Evolutionary conservation across 2,329 filamentous ascomycete species (phyloP).

Genomic region (Talaromyces sp.): DNA sequence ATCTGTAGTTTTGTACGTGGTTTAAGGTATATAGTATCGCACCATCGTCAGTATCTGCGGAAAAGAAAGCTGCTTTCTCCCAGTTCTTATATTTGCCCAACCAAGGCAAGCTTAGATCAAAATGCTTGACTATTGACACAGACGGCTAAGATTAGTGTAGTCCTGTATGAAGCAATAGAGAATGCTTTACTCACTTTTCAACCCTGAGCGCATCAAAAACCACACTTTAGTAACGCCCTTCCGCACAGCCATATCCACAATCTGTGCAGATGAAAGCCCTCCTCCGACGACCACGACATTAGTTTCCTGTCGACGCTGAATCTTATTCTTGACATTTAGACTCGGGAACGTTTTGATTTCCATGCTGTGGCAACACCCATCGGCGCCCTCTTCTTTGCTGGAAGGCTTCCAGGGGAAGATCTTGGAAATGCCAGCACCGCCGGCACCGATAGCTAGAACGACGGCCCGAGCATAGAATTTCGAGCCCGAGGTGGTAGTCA

Average conservation of each 20-base stretch:
- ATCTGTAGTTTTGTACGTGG: neutral
- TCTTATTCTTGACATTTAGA: conserved; percentile 54
- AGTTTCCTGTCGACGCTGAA: conserved; percentile 55
- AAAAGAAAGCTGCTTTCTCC: conserved; percentile 76
- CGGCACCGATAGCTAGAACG: conserved; percentile 71
- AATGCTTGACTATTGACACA: conserved; percentile 66
- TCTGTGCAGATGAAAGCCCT: conserved; percentile 74
- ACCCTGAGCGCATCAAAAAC: conserved; percentile 65
- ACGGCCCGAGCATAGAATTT: conserved; percentile 63
- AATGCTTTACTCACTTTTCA: conserved; percentile 43
- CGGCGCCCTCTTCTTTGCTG: conserved; percentile 50
- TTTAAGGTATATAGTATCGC: neutral
- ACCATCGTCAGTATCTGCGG: conserved; percentile 68
- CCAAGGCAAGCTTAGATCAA: conserved; percentile 77
- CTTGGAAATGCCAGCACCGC: conserved; percentile 65
- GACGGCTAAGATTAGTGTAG: neutral
- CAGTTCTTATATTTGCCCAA: conserved; percentile 81
- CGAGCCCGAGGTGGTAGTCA: conserved; percentile 58
- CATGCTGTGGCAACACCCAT: conserved; percentile 62
- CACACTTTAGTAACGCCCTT: conserved; percentile 69
- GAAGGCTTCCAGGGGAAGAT: conserved; percentile 45
- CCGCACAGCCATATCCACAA: conserved; percentile 67
- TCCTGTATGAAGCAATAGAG: conserved; percentile 5
- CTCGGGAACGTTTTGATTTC: conserved; percentile 64
- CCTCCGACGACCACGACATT: conserved; percentile 73